Evolutionary conservation across 1,284 basidiomycete genomes (phyloP), one percentile per base, ranked within the genome.

Genomic region (Entoloma clypeatum): DNA sequence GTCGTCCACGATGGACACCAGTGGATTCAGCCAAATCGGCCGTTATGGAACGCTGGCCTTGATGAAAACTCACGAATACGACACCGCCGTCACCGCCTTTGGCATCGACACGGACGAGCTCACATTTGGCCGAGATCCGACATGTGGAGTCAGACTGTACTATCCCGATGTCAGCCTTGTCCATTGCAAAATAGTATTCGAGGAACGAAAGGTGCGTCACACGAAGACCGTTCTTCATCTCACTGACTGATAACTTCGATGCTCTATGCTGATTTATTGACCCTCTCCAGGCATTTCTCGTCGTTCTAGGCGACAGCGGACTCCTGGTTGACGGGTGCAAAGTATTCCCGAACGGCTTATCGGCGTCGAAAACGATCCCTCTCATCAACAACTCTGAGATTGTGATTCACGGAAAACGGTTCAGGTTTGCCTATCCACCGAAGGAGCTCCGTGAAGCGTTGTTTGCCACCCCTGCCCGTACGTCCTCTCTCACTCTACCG

Each of bases 391-490:
- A 76, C 58, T 78, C 80, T 5, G 72, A 77, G 27, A 69, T 86
- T 36, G 78, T 80, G 49, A 79, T 86, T 17, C 75, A 76, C 55
- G 72, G 70, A 39, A 86, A 85, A 53, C 68, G 74, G 2, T 87
- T 87, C 55, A 63, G 69, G 13, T 86, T 86, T 56, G 68, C 69
- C 5, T 86, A 86, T 53, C 84, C 83, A 3, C 81, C 84, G 3
- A 85, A 84, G 54, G 77, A 83, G 39, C 62, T 82, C n/a, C 74
- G 82, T 24, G 65, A 72, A 4, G 64, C 68, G 1, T 60, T 84
- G 9, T 60, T 76, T 14, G 66, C 73, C 17, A 74, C 76, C 8
- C 79, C 78, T 25, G 54, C 64, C 34, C 63, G 71, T 72, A 48
- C 33, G 71, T 63, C 45, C 11, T 16, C 6, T 29, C 19, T 35